Evolutionary conservation across 2,329 filamentous ascomycete species (phyloP).

Genomic region (Pseudogymnoascus destructans): DNA sequence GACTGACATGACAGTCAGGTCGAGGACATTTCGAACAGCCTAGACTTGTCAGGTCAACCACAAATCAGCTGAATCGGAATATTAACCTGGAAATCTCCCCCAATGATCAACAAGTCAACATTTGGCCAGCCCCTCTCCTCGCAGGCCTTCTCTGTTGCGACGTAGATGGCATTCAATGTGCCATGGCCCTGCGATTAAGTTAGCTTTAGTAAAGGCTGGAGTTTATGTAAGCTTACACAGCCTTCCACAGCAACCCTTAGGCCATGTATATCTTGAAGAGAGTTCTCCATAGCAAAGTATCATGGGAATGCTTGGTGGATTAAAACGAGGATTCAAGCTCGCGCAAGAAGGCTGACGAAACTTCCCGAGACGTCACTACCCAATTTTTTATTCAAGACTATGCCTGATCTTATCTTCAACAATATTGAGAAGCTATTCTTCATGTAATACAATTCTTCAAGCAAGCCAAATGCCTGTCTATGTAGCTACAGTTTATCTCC

Average conservation of each 20-base stretch:
- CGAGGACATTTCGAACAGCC: slow-evolving; percentile 77
- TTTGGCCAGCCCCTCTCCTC: slow-evolving; percentile 61
- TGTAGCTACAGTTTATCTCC: background rate
- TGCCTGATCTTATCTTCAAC: background rate
- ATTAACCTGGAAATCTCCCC: slow-evolving; percentile 80
- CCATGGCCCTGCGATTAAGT: slow-evolving; percentile 61
- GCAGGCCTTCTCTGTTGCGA: slow-evolving; percentile 57
- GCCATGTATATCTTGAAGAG: slow-evolving; percentile 27
- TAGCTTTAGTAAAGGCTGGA: slow-evolving; percentile 12
- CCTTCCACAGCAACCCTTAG: slow-evolving; percentile 76
- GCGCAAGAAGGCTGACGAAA: background rate
- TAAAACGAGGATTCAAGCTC: background rate
- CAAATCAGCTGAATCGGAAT: background rate
- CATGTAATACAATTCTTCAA: background rate
- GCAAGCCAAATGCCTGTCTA: background rate
- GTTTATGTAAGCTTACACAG: slow-evolving; percentile 46
- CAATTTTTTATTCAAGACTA: background rate
- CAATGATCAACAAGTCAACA: slow-evolving; percentile 85
- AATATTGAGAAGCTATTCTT: background rate
- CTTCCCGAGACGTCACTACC: background rate
- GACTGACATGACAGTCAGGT: slow-evolving; percentile 80
- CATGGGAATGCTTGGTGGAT: background rate
- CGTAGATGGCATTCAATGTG: slow-evolving; percentile 81
- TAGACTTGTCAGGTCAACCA: slow-evolving; percentile 26
- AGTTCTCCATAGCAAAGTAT: slow-evolving; percentile 17